Evolutionary conservation across 805 yeast genomes (phyloP).

Genomic region (Yamadazyma olivae): DNA sequence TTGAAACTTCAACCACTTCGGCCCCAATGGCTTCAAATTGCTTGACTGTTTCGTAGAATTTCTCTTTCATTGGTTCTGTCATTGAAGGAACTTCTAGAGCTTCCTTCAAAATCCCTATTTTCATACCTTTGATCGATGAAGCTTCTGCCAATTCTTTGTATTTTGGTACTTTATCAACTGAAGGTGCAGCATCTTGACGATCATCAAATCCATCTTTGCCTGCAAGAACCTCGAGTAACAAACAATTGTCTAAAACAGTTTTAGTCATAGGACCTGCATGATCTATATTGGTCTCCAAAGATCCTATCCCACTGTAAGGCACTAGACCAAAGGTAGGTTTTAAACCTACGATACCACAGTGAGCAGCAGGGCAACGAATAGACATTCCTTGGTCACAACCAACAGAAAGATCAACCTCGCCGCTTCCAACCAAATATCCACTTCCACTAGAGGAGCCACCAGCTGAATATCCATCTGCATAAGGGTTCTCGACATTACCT

Average conservation of each 20-base stretch:
- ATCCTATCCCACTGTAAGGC: slow-evolving; percentile 15
- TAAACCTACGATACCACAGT: slow-evolving; percentile 40
- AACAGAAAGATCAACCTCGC: slow-evolving; percentile 49
- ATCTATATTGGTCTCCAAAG: slow-evolving; percentile 13
- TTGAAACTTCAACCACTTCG: slow-evolving; percentile 15
- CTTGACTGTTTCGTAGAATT: slow-evolving; percentile 11
- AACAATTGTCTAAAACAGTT: slow-evolving; percentile 12
- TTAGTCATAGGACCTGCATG: slow-evolving; percentile 17
- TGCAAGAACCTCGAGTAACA: slow-evolving; percentile 12
- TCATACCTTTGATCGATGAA: slow-evolving; percentile 12
- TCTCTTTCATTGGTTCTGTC: slow-evolving; percentile 11
- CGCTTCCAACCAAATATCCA: slow-evolving; percentile 44
- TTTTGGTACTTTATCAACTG: slow-evolving; percentile 8
- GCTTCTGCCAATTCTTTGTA: slow-evolving; percentile 10
- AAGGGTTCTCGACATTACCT: slow-evolving; percentile 15
- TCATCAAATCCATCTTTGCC: slow-evolving; percentile 16
- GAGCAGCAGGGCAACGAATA: slow-evolving; percentile 46
- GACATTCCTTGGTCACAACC: slow-evolving; percentile 58
- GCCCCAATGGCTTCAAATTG: slow-evolving; percentile 13
- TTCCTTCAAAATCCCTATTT: slow-evolving; percentile 14
- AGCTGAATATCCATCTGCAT: slow-evolving; percentile 18
- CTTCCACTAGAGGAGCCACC: slow-evolving; percentile 57
- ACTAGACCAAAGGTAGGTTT: slow-evolving; percentile 33
- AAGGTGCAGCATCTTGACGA: slow-evolving; percentile 13
- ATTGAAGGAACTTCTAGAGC: slow-evolving; percentile 13